These are phyloP conservation scores for Phytophthora hybrid DNA, from an alignment of 352 stramenopile species.

Conservation along the genomic window DNA sequence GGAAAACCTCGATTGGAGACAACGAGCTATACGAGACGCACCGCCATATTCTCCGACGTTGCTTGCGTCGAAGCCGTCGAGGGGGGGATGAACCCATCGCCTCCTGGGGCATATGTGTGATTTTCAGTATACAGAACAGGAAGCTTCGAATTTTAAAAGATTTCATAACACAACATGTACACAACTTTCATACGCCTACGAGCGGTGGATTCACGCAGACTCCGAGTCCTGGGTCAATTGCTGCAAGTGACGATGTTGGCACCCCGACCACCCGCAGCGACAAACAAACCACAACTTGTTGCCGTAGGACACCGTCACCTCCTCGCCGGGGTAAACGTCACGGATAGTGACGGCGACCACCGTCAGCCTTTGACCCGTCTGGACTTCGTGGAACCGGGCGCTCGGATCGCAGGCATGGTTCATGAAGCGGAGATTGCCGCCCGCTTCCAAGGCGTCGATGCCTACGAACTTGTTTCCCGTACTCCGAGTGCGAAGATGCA, in stretches of 20 bases:
- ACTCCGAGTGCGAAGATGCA: not conserved
- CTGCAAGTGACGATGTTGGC: conserved; percentile 4
- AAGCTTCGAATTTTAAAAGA: not conserved
- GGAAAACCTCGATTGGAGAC: no score
- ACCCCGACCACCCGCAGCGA: conserved; percentile 5
- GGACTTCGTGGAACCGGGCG: not conserved
- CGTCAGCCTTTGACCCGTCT: not conserved
- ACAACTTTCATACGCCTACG: not conserved
- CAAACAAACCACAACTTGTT: conserved; percentile 5
- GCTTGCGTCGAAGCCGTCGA: not conserved
- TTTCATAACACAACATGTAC: not conserved
- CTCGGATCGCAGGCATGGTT: no score
- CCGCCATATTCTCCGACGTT: no score
- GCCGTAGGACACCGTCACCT: conserved; percentile 1
- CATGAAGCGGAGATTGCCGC: not conserved
- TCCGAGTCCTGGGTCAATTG: not conserved
- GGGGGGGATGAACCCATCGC: not conserved
- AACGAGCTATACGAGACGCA: no score
- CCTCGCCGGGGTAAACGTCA: not conserved
- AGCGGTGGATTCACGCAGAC: not conserved
- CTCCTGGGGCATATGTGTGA: not conserved
- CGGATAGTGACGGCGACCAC: not conserved
- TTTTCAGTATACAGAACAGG: not conserved
- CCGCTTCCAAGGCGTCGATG: not conserved
- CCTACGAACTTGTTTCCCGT: not conserved